Conservation (phyloP, 768 basidiomycete species). For the Pleurotus pulmonarius region DNA sequence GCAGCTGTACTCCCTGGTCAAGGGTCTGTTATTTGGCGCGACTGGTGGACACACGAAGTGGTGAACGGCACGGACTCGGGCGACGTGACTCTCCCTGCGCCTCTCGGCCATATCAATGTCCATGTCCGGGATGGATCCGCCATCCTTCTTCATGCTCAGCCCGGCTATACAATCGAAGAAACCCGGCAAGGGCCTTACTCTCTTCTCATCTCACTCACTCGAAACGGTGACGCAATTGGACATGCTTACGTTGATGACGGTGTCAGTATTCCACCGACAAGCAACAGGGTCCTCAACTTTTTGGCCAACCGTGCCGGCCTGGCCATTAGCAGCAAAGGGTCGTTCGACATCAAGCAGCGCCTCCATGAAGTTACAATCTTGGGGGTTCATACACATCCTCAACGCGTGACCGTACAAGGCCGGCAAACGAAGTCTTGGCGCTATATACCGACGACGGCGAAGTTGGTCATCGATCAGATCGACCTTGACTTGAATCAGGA, state of each 20-base stretch:
- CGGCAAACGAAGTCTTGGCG: not conserved
- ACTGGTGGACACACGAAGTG: constrained; percentile 67
- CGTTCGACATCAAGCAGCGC: constrained; percentile 41
- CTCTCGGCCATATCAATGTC: constrained; percentile 72
- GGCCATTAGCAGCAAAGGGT: constrained; percentile 30
- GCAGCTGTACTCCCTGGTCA: constrained; percentile 65
- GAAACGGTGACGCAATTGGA: constrained; percentile 49
- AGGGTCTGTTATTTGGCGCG: constrained; percentile 58
- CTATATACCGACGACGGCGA: not conserved
- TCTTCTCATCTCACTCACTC: constrained; percentile 54
- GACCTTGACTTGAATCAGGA: not conserved
- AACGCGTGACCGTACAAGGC: not conserved
- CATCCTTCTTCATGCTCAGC: constrained; percentile 56
- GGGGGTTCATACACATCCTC: constrained; percentile 31
- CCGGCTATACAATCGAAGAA: constrained; percentile 66
- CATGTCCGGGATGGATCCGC: constrained; percentile 70
- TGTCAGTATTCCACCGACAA: constrained; percentile 53
- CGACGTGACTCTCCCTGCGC: constrained; percentile 54
- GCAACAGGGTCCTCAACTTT: constrained; percentile 46
- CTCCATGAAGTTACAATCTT: constrained; percentile 55
- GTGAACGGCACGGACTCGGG: constrained; percentile 38
- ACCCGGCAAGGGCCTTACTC: constrained; percentile 60
- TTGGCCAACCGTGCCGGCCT: constrained; percentile 30
- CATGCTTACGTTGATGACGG: constrained; percentile 72
- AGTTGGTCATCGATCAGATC: not conserved